Base-by-base conservation (phyloP, 2,329 filamentous ascomycete species). In the Xylaria sp. region DNA sequence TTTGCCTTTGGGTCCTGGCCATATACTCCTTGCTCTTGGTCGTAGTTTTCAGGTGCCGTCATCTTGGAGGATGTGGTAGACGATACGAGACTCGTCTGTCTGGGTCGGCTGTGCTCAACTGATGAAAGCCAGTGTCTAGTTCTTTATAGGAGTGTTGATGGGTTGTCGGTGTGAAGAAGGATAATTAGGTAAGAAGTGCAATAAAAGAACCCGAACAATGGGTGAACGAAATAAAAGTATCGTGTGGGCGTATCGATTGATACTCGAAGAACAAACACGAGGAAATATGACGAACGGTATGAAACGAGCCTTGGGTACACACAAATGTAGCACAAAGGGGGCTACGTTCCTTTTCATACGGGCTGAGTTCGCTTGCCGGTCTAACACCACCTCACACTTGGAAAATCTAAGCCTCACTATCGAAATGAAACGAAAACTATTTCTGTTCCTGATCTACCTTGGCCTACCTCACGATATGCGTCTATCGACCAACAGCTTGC, bases 41-140 rank as follows among this genome's bases (percentile, higher is more conserved):
- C 57, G 54, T 57, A 57, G 49, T 68, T 72, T 28, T 66, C 64
- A 6, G 31, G 52, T 28, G 58, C 6, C 28, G 54, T 10, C 64
- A 70, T 71, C 31, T 36, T 55, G 33, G 20, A 41, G 41, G 33
- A 43, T 9, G 54, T n/a, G 18, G 41, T 18, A 7, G 2, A 18
- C 10, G 7, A 61, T 66, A 49, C 9, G 9, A 10, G 33, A 13
- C 6, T 46, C 23, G 13, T 60, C 41, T 9, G 18, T 20, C 43
- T 36, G 13, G 33, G n/a, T 39, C 8, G 43, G 25, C 31, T 1
- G 62, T 33, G 7, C 33, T 51, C 13, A 10, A 41, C 28, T 41
- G 31, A 28, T 5, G 41, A 48, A 57, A 36, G 28, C 8, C 36
- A 7, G 25, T 18, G 31, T 43, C 12, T 51, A 12, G 20, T 31